These are phyloP conservation scores for Phalaenopsis hybrid DNA, from an alignment of 116 monocot genomes.

Conservation along the genomic window DNA sequence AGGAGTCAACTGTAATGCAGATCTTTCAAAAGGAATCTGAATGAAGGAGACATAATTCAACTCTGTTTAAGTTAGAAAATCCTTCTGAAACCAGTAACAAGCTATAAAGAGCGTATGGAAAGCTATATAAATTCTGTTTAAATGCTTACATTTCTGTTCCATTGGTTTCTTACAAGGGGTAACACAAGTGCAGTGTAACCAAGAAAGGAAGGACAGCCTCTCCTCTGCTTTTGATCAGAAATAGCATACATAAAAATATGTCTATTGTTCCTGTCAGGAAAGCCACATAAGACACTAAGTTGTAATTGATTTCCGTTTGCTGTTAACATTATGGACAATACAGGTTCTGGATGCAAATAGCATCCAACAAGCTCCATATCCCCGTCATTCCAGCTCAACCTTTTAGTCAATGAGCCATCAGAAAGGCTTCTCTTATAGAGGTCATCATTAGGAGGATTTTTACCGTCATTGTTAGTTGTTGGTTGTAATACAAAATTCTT, in stretches of 20 bases:
- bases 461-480: background rate
- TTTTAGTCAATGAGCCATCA: conserved; percentile 18
- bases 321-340: conserved; percentile 50
- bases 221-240: conserved; percentile 20
- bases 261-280: conserved; percentile 28
- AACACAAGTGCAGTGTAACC: conserved; percentile 63
- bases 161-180: conserved; percentile 14
- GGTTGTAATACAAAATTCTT: background rate
- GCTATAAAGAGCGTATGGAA: background rate
- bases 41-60: conserved; percentile 10
- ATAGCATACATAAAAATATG: conserved; percentile 56
- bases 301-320: conserved; percentile 33
- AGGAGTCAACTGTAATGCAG: conserved; percentile 58
- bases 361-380: conserved; percentile 51
- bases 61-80: background rate
- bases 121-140: background rate
- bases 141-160: conserved; percentile 40
- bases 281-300: conserved; percentile 65
- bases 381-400: conserved; percentile 6
- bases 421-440: conserved; percentile 9
- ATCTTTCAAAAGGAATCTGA: conserved; percentile 49
- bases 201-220: conserved; percentile 49
- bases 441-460: conserved; percentile 7
- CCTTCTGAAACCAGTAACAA: background rate
- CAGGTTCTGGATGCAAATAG: conserved; percentile 58